Evolutionary conservation across 2,329 filamentous ascomycete genomes (phyloP), one percentile per base, ranked within the genome.

Genomic region (Teratosphaeriaceae sp.): DNA sequence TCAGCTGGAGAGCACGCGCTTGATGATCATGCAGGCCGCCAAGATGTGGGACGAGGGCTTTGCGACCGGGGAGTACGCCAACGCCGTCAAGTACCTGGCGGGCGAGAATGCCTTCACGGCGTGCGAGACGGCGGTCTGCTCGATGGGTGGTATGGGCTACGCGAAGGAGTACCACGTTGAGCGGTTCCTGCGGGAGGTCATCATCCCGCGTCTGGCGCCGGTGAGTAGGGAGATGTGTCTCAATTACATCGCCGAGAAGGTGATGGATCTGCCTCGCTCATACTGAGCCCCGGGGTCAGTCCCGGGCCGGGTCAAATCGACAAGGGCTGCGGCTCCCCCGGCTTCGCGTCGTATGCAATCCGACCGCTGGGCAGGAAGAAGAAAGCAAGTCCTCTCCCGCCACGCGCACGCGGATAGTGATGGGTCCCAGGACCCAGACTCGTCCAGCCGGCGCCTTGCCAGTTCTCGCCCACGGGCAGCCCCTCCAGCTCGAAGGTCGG

Each of bases 1-100:
- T 73, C 65, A 71, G 47, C 71, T 85, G 7, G 80, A 85, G 62
- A 77, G 75, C 5, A 79, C 80, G 2, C 80, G 82, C 56, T 56
- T 83, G 31, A 76, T 79, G 7, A 79, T 78, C 0, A 83, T 83
- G 58, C 79, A 82, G 48, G 81, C 80, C 0, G 79, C 80, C 0
- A 65, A 71, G 23, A 67, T 83, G 19, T 84, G 82, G 54, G 79
- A 83, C 55, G 62, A 65, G 18, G 71, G 72, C 8, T 55, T 57
- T 49, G 69, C 58, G 41, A 68, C 66, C 2, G 78, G 80, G 44
- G 50, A 64, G 5, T 70, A 30, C 77, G 78, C 52, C 81, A 86
- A 62, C 81, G 54, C 76, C 50, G 82, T 80, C 27, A 87, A 88
- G 63, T 86, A 84, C 47, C 39, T 85, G 55, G 80, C 80, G 2